Evolutionary conservation across 148 eudicot species (phyloP).

Genomic region (Diospyros lotus): DNA sequence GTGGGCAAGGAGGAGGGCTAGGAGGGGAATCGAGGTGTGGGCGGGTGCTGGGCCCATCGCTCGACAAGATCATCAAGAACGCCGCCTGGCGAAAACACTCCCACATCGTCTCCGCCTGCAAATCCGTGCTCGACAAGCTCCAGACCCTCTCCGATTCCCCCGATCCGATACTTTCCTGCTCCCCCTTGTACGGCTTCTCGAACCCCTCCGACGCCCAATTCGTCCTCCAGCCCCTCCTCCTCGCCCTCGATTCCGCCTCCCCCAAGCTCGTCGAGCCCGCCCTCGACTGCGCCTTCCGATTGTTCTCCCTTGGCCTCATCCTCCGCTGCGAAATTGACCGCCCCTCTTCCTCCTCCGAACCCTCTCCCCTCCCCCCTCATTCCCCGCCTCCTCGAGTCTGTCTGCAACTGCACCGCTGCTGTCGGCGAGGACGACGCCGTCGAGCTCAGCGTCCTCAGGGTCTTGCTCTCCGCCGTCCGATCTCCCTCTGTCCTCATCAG

Average conservation of each 20-base stretch:
- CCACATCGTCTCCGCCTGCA: slow-evolving; percentile 59
- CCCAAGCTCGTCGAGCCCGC: slow-evolving; percentile 75
- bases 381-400: slow-evolving; percentile 41
- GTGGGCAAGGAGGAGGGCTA: slow-evolving; percentile 15
- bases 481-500: slow-evolving; percentile 50
- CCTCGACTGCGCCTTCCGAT: slow-evolving; percentile 54
- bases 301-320: slow-evolving; percentile 54
- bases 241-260: slow-evolving; percentile 62
- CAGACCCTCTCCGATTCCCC: slow-evolving; percentile 43
- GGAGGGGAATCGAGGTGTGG: slow-evolving; percentile 77
- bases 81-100: slow-evolving; percentile 85
- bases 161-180: slow-evolving; percentile 33
- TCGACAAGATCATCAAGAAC: slow-evolving; percentile 90
- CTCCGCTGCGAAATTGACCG: slow-evolving; percentile 51
- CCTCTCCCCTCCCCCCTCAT: slow-evolving; percentile 20
- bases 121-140: slow-evolving; percentile 71
- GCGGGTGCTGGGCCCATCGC: slow-evolving; percentile 66
- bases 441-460: slow-evolving; percentile 61
- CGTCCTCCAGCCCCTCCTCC: slow-evolving; percentile 55
- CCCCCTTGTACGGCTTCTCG: slow-evolving; percentile 43
- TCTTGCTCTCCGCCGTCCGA: slow-evolving; percentile 63
- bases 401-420: slow-evolving; percentile 53
- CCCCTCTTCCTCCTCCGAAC: slow-evolving; percentile 3
- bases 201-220: slow-evolving; percentile 43
- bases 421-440: slow-evolving; percentile 69